phyloP scores from a whole-genome alignment of 768 basidiomycete species.

The Boletus edulis region DNA sequence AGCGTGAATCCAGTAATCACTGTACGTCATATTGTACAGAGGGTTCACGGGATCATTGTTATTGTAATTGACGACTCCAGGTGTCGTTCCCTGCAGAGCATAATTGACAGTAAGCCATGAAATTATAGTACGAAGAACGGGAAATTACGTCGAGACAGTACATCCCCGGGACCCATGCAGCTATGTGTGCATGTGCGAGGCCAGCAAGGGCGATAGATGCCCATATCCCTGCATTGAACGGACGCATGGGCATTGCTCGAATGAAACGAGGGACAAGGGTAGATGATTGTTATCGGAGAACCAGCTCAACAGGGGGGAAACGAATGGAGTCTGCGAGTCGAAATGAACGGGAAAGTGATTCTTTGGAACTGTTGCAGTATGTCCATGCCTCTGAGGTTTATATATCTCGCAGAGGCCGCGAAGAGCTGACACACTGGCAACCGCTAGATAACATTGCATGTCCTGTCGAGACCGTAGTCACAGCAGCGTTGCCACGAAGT shows the following conservation, averaged over 20 bases:
- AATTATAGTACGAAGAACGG: neutral
- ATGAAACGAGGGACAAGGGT: neutral
- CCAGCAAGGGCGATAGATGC: constrained; percentile 8
- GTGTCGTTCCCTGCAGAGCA: constrained; percentile 2
- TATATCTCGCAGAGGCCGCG: neutral
- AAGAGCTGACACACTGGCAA: neutral
- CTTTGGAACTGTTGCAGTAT: neutral
- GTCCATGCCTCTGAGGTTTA: neutral
- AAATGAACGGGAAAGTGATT: neutral
- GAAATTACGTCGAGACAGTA: constrained; percentile 7
- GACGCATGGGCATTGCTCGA: neutral
- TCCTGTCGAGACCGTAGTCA: neutral
- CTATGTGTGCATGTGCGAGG: constrained; percentile 8
- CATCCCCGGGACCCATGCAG: neutral
- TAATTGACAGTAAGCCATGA: neutral
- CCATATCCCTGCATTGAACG: constrained; percentile 1
- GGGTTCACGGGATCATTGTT: neutral
- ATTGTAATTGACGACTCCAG: neutral
- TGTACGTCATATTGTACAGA: neutral
- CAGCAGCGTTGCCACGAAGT: neutral
- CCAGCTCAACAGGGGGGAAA: constrained; percentile 5
- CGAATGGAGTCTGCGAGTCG: neutral
- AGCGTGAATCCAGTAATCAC: constrained; percentile 6
- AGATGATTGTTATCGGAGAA: neutral
- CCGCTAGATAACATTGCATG: neutral